Evolutionary conservation across 129 eudicot genomes (phyloP).

Genomic region (Flaveria bidentis): DNA sequence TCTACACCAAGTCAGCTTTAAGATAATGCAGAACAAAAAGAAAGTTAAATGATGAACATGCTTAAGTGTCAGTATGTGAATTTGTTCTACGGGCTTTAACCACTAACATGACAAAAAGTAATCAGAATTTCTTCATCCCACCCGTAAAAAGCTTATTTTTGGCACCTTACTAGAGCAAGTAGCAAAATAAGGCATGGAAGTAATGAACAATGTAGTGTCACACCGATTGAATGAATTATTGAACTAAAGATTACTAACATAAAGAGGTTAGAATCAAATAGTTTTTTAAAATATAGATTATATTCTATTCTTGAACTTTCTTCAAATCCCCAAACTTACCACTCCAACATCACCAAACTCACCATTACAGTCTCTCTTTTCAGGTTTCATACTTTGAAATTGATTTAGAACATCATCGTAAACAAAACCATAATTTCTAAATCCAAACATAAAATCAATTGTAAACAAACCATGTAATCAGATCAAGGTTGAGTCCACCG

Average conservation of each 20-base stretch:
- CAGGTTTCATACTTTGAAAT: too few relatives aligned
- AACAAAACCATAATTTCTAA: too few relatives aligned
- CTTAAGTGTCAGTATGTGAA: not conserved
- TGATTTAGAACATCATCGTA: too few relatives aligned
- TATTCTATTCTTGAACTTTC: not conserved
- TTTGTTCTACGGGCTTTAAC: not conserved
- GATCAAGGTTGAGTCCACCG: too few relatives aligned
- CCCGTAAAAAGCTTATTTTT: slow-evolving; percentile 19
- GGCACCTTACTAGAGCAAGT: not conserved
- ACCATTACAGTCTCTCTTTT: too few relatives aligned
- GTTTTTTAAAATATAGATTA: not conserved
- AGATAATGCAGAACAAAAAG: not conserved
- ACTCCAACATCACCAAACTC: too few relatives aligned
- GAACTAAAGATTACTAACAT: not conserved
- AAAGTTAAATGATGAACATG: not conserved
- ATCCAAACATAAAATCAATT: too few relatives aligned
- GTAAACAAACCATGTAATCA: too few relatives aligned
- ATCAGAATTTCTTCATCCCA: slow-evolving; percentile 11
- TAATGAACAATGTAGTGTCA: not conserved
- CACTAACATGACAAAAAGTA: slow-evolving; percentile 2
- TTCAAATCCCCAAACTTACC: too few relatives aligned
- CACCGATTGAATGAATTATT: not conserved
- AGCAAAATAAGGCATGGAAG: not conserved
- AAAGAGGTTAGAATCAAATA: not conserved
- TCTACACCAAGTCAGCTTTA: not conserved